phyloP scores from a whole-genome alignment of 1,139 yeast species.

The Candida sp. region DNA sequence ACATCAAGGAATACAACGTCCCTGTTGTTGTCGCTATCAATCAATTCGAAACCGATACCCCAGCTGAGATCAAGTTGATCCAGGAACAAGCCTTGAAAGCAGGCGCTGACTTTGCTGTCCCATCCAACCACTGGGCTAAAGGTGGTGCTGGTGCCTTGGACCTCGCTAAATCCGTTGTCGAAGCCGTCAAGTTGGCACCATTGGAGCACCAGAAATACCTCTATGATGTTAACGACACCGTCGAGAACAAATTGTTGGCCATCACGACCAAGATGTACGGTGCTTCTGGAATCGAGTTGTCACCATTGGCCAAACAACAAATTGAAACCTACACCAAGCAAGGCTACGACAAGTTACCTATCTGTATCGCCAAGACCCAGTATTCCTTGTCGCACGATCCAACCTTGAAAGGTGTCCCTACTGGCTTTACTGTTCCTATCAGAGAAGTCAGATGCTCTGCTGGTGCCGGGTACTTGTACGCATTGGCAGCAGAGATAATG shows the following conservation, averaged over 20 bases:
- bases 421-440: slow-evolving; percentile 93
- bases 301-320: slow-evolving; percentile 84
- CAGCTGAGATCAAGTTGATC: slow-evolving; percentile 70
- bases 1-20: slow-evolving; percentile 85
- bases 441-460: slow-evolving; percentile 93
- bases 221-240: slow-evolving; percentile 65
- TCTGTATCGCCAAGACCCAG: slow-evolving; percentile 98
- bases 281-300: slow-evolving; percentile 86
- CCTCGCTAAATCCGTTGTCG: slow-evolving; percentile 84
- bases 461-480: slow-evolving; percentile 97
- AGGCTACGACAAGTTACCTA: slow-evolving; percentile 92
- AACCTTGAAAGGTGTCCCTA: slow-evolving; percentile 90
- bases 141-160: slow-evolving; percentile 96
- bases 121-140: slow-evolving; percentile 97
- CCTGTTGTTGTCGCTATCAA: slow-evolving; percentile 98
- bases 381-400: slow-evolving; percentile 97
- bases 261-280: slow-evolving; percentile 96
- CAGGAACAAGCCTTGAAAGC: slow-evolving; percentile 85
- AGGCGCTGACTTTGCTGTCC: slow-evolving; percentile 96
- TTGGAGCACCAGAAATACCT: slow-evolving; percentile 59
- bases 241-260: slow-evolving; percentile 80
- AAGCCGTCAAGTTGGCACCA: slow-evolving; percentile 57
- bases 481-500: slow-evolving; percentile 96
- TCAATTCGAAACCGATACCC: slow-evolving; percentile 82
- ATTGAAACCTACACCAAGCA: slow-evolving; percentile 84